phyloP scores from a whole-genome alignment of 352 stramenopile genomes.

The Phytopythium kandeliae region DNA sequence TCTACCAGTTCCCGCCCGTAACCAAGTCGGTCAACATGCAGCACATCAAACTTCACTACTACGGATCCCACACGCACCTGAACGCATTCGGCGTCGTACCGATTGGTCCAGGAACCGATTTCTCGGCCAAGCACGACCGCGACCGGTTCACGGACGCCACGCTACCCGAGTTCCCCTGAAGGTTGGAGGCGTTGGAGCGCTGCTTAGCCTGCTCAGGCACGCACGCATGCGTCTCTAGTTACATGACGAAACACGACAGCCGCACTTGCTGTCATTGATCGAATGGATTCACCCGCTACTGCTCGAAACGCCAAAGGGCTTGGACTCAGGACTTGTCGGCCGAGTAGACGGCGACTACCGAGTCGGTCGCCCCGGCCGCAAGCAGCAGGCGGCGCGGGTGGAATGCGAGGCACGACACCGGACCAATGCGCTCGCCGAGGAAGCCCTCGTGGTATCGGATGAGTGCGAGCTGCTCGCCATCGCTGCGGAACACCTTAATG shows the following conservation, averaged over 20 bases:
- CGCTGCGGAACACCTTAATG: constrained; percentile 96
- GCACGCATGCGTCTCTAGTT: background rate
- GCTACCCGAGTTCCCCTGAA: constrained; percentile 21
- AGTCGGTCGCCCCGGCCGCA: constrained; percentile 94
- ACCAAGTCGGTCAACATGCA: constrained; percentile 91
- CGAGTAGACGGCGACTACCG: constrained; percentile 93
- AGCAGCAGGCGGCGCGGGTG: constrained; percentile 95
- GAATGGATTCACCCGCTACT: no score
- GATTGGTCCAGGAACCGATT: constrained; percentile 54
- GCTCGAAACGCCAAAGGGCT: background rate
- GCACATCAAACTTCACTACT: constrained; percentile 98
- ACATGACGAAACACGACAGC: background rate
- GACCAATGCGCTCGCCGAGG: constrained; percentile 94
- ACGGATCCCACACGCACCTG: constrained; percentile 90
- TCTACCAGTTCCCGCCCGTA: constrained; percentile 93
- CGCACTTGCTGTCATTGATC: background rate
- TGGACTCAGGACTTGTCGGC: constrained; percentile 49
- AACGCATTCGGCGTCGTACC: constrained; percentile 95
- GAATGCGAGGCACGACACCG: constrained; percentile 96
- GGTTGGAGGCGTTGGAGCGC: constrained; percentile 6
- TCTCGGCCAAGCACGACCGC: constrained; percentile 57
- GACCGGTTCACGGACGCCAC: constrained; percentile 41
- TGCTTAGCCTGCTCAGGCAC: constrained; percentile 7
- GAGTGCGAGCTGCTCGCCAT: constrained; percentile 79
- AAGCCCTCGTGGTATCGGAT: constrained; percentile 97